phyloP scores from a whole-genome alignment of 306 rosid genomes.

The Inga oerstediana region DNA sequence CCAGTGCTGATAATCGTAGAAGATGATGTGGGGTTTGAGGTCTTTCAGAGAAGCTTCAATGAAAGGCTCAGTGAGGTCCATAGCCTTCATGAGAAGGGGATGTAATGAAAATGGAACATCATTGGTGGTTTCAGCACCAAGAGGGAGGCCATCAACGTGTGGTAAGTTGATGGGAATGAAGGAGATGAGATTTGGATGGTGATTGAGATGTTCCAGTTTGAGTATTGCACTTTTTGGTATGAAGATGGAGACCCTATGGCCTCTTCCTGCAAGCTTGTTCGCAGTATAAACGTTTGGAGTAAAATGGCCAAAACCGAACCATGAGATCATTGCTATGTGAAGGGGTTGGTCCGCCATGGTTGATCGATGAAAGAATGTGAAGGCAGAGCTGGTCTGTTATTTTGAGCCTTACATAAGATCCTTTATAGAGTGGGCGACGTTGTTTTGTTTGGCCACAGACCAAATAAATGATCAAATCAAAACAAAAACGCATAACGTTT shows the following conservation, averaged over 20 bases:
- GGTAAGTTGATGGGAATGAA: constrained; percentile 65
- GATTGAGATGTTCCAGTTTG: constrained; percentile 58
- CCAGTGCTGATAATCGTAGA: constrained; percentile 64
- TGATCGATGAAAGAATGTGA: neutral
- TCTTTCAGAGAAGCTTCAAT: constrained; percentile 37
- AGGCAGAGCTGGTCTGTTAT: too few species aligned
- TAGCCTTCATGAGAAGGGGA: constrained; percentile 54
- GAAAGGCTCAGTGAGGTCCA: constrained; percentile 65
- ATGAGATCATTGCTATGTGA: constrained; percentile 67
- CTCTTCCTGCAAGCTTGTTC: constrained; percentile 69
- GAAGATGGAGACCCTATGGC: constrained; percentile 63
- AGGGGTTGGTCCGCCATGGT: constrained; percentile 32
- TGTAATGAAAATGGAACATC: constrained; percentile 49
- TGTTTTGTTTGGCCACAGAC: too few species aligned
- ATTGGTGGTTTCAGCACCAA: constrained; percentile 60
- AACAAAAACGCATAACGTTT: too few species aligned
- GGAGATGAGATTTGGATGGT: constrained; percentile 52
- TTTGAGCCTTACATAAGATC: too few species aligned
- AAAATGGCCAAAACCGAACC: constrained; percentile 77
- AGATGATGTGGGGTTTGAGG: constrained; percentile 53
- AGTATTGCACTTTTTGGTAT: constrained; percentile 46
- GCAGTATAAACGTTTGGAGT: constrained; percentile 58
- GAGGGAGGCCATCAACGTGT: constrained; percentile 63
- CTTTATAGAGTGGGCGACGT: too few species aligned
- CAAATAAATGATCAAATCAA: too few species aligned